Percentiles rank a stretch among this genome's conserved stretches.
Conservation (phyloP, 306 rosid species). For the Sphenostylis stenocarpa region DNA sequence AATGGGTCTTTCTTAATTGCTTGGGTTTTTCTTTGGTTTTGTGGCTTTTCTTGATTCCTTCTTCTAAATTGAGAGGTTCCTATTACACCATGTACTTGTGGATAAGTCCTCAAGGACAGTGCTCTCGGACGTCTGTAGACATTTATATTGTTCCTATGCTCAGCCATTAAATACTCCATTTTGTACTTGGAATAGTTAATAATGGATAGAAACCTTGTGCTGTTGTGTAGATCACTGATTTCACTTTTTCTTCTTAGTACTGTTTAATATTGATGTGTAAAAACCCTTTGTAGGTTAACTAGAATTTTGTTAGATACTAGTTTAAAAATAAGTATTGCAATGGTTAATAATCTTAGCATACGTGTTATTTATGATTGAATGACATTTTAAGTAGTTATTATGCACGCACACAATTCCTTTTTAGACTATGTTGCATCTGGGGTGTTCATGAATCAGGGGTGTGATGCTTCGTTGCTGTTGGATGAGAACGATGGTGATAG, state of each 20-base stretch:
- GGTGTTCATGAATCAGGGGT: slow-evolving; percentile 42
- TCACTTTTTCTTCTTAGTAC: slow-evolving; percentile 1
- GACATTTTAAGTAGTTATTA: not conserved
- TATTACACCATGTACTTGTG: too few species aligned
- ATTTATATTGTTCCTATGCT: too few species aligned
- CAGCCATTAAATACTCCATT: not conserved
- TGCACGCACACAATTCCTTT: not conserved
- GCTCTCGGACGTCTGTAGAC: too few species aligned
- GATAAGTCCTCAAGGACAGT: too few species aligned
- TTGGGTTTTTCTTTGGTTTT: not conserved
- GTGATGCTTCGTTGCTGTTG: slow-evolving; percentile 62
- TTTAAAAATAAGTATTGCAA: not conserved
- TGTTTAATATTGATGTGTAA: not conserved
- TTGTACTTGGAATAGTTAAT: not conserved
- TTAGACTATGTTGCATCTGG: not conserved
- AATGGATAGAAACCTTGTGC: not conserved
- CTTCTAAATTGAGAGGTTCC: not conserved
- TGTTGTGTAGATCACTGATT: not conserved
- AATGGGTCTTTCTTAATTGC: slow-evolving; percentile 1
- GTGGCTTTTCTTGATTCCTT: not conserved
- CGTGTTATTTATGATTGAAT: not conserved
- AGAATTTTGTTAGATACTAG: not conserved
- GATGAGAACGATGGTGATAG: slow-evolving; percentile 51
- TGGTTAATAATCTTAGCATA: not conserved
- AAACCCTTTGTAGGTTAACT: not conserved